Conservation (phyloP, 306 rosid species). For the Trifolium pratense region DNA sequence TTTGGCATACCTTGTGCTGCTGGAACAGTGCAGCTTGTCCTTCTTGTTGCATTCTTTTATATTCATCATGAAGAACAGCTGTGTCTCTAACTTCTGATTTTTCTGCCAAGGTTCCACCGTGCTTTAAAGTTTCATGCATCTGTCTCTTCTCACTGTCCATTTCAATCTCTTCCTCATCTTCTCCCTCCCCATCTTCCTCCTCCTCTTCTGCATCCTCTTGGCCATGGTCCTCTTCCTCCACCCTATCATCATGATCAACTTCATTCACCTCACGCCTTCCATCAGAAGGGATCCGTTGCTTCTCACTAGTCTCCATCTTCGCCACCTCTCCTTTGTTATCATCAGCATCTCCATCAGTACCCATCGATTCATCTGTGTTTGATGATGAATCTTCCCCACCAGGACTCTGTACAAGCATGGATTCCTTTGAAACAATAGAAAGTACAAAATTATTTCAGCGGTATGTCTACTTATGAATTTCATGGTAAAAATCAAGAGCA, state of each 20-base stretch:
- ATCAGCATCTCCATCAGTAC: constrained; percentile 57
- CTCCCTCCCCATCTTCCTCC: constrained; percentile 60
- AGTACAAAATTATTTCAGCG: neutral
- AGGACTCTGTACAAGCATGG: constrained; percentile 67
- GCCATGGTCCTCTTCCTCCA: constrained; percentile 56
- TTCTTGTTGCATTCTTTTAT: constrained; percentile 40
- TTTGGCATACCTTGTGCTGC: constrained; percentile 58
- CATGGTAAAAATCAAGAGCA: constrained; percentile 14
- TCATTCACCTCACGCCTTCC: constrained; percentile 56
- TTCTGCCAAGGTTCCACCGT: constrained; percentile 51
- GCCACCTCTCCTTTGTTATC: constrained; percentile 57
- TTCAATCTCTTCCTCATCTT: constrained; percentile 65
- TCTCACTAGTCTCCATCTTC: constrained; percentile 57
- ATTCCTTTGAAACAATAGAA: constrained; percentile 55
- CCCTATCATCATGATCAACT: constrained; percentile 50
- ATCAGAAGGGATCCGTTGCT: constrained; percentile 54
- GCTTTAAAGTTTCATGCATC: constrained; percentile 50
- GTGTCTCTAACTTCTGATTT: constrained; percentile 47
- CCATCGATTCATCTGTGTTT: constrained; percentile 64
- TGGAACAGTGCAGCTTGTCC: constrained; percentile 44
- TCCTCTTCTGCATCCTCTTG: constrained; percentile 50
- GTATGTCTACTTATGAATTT: constrained; percentile 9
- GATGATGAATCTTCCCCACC: constrained; percentile 81
- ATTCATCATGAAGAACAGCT: constrained; percentile 43
- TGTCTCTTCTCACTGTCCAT: constrained; percentile 53